Base-by-base conservation (phyloP, 78 protist species). In the Speleostelium caveatum region DNA sequence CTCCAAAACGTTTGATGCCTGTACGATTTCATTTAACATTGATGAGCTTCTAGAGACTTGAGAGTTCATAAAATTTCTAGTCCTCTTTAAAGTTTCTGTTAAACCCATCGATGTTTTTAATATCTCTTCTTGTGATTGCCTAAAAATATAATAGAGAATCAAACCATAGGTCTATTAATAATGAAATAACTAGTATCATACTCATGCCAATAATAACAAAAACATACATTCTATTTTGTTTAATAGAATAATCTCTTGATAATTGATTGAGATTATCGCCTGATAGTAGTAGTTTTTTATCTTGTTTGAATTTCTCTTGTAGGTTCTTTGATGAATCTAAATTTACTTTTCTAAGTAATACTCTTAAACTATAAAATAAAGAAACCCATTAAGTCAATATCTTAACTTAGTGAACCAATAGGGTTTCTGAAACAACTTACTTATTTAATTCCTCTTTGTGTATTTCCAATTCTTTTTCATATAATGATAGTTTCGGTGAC, bases 361-460 rank as follows among this genome's bases (percentile, higher is more conserved):
- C 60, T 56, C 33, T 80, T 66, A 80, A 68, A 41, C 87, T 77
- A 51, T 3, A 42, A 3, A 2, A 19, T 39, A 73, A 2, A 53
- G 3, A 45, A 17, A n/a, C n/a, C n/a, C n/a, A n/a, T n/a, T 30
- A 32, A 63, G 6, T n/a, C 28, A 63, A 14, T 16, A 7, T 32
- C 38, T n/a, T 4, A 16, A 63, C 7, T 14, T 7, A 30, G 33
- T 10, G 38, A 16, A 32, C 32, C 24, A 3, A 30, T 19, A 63
- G 3, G n/a, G n/a, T n/a, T n/a, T n/a, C 36, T 35, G 3, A n/a
- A 32, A 14, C 32, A n/a, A 41, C 33, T 7, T 78, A 78, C 87
- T 80, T 80, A 24, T 80, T 39, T 53, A 32, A 80, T 68, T 80
- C 89, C 33, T 80, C 89, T 68, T 80, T 80, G 30, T 80, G 89